Conservation (phyloP, 108 stramenopile genomes). For the Epipyxis sp. region DNA sequence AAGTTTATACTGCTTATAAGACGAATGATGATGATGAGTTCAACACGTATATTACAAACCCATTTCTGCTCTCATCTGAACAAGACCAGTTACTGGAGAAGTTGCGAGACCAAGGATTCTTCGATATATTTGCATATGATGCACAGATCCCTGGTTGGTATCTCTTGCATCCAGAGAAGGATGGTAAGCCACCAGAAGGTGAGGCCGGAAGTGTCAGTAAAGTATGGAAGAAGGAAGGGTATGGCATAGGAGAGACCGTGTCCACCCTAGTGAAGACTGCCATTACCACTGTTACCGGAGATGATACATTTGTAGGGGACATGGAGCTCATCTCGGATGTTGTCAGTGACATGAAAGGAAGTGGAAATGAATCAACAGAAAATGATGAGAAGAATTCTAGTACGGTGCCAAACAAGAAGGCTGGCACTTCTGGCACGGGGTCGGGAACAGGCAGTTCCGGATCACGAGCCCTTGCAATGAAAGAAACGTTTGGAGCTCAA, state of each 20-base stretch:
- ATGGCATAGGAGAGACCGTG: slow-evolving; percentile 1
- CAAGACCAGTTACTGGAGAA: slow-evolving; percentile 28
- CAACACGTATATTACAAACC: slow-evolving; percentile 32
- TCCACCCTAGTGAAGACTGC: neutral
- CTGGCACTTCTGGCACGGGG: neutral
- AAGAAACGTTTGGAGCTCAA: neutral
- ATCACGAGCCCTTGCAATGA: slow-evolving; percentile 12
- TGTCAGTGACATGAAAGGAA: neutral
- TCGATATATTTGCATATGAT: slow-evolving; percentile 31
- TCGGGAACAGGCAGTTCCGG: neutral
- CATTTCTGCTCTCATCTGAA: slow-evolving; percentile 8
- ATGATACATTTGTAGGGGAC: neutral
- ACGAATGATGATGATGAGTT: slow-evolving; percentile 31
- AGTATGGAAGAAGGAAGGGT: slow-evolving; percentile 26
- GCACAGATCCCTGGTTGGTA: slow-evolving; percentile 14
- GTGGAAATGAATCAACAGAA: neutral
- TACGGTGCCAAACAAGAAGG: neutral
- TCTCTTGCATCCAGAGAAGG: slow-evolving; percentile 13
- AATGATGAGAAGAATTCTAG: neutral
- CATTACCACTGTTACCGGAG: neutral
- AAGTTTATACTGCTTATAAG: slow-evolving; percentile 27
- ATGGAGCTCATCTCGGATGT: neutral
- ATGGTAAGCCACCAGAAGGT: slow-evolving; percentile 14
- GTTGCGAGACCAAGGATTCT: slow-evolving; percentile 25
- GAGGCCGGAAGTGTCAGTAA: slow-evolving; percentile 15